These are phyloP conservation scores for Barnettozyma sp. DNA, from an alignment of 805 yeast species.

Conservation along the genomic window DNA sequence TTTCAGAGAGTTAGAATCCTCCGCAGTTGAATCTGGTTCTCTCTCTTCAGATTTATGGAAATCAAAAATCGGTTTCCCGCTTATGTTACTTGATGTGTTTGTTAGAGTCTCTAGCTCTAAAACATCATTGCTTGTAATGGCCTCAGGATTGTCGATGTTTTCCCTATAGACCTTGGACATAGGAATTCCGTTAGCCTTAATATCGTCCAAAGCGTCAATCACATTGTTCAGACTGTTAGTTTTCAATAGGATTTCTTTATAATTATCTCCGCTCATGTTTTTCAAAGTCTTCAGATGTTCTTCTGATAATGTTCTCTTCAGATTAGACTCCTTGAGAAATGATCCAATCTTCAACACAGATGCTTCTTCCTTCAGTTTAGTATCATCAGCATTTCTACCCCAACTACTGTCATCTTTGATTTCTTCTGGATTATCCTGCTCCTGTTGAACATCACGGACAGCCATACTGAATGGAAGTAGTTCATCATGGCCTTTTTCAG, in stretches of 20 bases:
- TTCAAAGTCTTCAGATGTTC: conserved; percentile 24
- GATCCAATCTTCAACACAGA: conserved; percentile 18
- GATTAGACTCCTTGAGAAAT: conserved; percentile 10
- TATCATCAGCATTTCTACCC: conserved; percentile 14
- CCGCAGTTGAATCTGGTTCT: neutral
- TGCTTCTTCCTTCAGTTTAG: conserved; percentile 23
- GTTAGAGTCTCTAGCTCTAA: conserved; percentile 18
- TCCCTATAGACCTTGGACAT: conserved; percentile 29
- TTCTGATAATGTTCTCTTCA: conserved; percentile 18
- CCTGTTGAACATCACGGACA: conserved; percentile 22
- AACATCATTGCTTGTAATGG: neutral
- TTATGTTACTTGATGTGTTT: conserved; percentile 14
- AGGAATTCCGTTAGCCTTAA: conserved; percentile 35
- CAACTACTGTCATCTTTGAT: conserved; percentile 21
- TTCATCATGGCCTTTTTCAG: conserved; percentile 28
- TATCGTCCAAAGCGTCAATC: conserved; percentile 31
- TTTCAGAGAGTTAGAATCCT: conserved; percentile 2
- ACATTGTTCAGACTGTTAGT: conserved; percentile 33
- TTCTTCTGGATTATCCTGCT: conserved; percentile 26
- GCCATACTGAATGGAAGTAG: conserved; percentile 33
- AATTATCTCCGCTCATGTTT: conserved; percentile 30
- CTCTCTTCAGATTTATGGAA: neutral
- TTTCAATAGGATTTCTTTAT: conserved; percentile 30
- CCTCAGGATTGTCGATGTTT: conserved; percentile 1
- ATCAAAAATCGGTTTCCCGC: conserved; percentile 3